phyloP scores from a whole-genome alignment of 1,284 basidiomycete species.

The Cryptococcus jaspeensis region DNA sequence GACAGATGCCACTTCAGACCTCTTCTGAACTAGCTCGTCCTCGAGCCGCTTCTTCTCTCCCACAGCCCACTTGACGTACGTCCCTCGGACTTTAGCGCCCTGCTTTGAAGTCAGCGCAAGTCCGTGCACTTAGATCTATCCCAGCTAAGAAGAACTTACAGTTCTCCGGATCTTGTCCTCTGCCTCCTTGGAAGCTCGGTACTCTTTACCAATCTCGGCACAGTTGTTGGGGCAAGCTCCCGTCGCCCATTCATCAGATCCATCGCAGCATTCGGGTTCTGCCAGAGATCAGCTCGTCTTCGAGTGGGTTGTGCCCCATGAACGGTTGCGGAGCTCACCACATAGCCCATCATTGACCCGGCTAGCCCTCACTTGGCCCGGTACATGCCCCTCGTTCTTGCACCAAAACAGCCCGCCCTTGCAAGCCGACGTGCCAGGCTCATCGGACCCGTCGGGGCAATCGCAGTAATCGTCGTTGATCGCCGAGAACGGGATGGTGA shows the following conservation, averaged over 20 bases:
- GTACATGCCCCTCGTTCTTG: slow-evolving; percentile 82
- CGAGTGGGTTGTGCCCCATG: too few species aligned
- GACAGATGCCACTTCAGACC: slow-evolving; percentile 63
- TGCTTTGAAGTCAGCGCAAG: slow-evolving; percentile 36
- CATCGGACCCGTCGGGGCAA: slow-evolving; percentile 88
- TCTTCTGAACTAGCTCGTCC: slow-evolving; percentile 57
- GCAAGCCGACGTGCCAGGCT: slow-evolving; percentile 90
- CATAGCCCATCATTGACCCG: slow-evolving; percentile 94
- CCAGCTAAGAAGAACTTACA: slow-evolving; percentile 53
- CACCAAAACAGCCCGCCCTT: slow-evolving; percentile 71
- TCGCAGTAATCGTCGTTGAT: slow-evolving; percentile 97
- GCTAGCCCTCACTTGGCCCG: slow-evolving; percentile 71
- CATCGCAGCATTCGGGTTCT: slow-evolving; percentile 96
- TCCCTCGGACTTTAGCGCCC: slow-evolving; percentile 87
- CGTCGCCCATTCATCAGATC: slow-evolving; percentile 75
- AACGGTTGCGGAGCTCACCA: slow-evolving; percentile 69
- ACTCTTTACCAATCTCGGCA: slow-evolving; percentile 68
- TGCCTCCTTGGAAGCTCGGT: slow-evolving; percentile 65
- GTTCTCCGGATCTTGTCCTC: slow-evolving; percentile 76
- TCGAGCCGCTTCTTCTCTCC: slow-evolving; percentile 83
- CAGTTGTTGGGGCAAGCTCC: slow-evolving; percentile 81
- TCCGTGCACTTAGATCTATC: too few species aligned
- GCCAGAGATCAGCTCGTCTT: neutral
- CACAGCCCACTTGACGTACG: slow-evolving; percentile 80
- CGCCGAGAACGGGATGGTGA: slow-evolving; percentile 61